Evolutionary conservation across 2,329 filamentous ascomycete genomes (phyloP), one percentile per base, ranked within the genome.

Genomic region (Fusarium marasasianum): DNA sequence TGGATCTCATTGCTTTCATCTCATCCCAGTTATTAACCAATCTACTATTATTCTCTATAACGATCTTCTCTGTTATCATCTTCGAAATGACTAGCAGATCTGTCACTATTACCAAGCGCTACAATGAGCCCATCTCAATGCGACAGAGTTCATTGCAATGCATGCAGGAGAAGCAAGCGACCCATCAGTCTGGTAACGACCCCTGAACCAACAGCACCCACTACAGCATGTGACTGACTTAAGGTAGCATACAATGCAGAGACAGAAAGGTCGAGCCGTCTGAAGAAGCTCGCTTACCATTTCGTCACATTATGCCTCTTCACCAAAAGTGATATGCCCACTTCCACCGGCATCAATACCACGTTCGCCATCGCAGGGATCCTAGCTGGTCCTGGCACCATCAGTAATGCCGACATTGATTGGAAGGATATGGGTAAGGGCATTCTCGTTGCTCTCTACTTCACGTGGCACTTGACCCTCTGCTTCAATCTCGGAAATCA

Each of bases 401-500:
- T 75, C 41, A 71, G 53, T 18, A 56, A 75, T 37, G 69, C 61
- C 35, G 58, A 70, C 31, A 70, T 73, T 33, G 26, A 51, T 26
- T 63, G 54, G 65, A n/a, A 53, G 3, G 55, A 64, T 38, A 73
- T 77, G 59, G 59, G 76, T 8, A 58, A 63, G 29, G 73, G 77
- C 4, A 35, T 78, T 22, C 73, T 75, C 14, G 41, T 71, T 9
- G 69, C 77, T 14, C 48, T 78, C 18, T 63, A 69, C 26, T 77
- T 72, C 63, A 77, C 76, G 18, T 77, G 74, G 74, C 64, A 69
- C 38, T 51, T 74, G 37, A 69, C 82, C 1, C 47, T 76, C 9
- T 71, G 73, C 50, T 84, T 83, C 71, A 78, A 79, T 44, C 77
- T 85, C 17, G 78, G 80, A 40, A 85, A 86, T 71, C 84, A 85